These are phyloP conservation scores for Blastomyces parvus DNA, from an alignment of 2,329 filamentous ascomycete genomes.

Conservation along the genomic window DNA sequence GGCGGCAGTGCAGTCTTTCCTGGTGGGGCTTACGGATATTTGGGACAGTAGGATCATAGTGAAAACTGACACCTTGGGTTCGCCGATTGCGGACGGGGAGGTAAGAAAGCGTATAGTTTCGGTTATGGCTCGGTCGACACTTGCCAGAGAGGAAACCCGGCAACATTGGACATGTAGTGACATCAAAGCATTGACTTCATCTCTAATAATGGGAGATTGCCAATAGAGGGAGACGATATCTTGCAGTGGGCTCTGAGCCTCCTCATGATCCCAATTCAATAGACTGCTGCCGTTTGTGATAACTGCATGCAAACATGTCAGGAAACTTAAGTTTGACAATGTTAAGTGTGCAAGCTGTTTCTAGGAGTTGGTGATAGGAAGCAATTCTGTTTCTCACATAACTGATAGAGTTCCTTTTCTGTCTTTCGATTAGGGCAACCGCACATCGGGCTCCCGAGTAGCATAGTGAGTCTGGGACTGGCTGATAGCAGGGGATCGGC, in stretches of 20 bases:
- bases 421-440: slow-evolving; percentile 11
- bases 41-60: slow-evolving; percentile 1
- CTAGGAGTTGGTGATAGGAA: background rate
- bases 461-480: background rate
- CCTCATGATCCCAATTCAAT: background rate
- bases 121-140: background rate
- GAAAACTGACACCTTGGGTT: slow-evolving; percentile 1
- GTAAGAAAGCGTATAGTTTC: background rate
- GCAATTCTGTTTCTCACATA: background rate
- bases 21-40: background rate
- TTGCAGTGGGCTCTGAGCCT: background rate
- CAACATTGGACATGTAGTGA: background rate
- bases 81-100: background rate
- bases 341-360: background rate
- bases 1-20: background rate
- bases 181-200: slow-evolving; percentile 1
- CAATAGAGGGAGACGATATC: background rate
- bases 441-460: background rate
- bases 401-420: slow-evolving; percentile 3
- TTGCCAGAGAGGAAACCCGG: background rate
- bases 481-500: background rate
- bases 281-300: background rate
- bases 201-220: slow-evolving; percentile 2
- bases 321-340: background rate
- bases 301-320: background rate